Base-by-base conservation (phyloP, 2,329 filamentous ascomycete species). In the Colletotrichum theobromicola region DNA sequence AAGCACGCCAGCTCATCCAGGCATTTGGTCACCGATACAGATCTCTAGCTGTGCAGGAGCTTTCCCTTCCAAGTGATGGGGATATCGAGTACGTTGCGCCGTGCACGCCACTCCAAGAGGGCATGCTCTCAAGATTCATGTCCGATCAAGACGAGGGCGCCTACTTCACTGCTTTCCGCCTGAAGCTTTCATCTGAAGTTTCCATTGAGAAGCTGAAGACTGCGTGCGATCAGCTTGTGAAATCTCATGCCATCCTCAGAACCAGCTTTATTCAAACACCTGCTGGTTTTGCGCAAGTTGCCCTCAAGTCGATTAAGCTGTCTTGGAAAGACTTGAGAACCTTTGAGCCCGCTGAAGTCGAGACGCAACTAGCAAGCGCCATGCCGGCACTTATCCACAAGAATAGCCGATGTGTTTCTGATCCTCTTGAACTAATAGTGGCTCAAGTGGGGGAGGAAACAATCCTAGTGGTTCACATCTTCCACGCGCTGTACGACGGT, bases 401-500 rank as follows among this genome's bases (percentile, higher is more conserved):
- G 1, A 94, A 94, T 74, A 79, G 81, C 6, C 80, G 83, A 2
- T 83, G 89, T 5, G 76, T 93, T 2, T 77, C 79, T 3, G 83
- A 81, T 8, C 93, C 93, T 0, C 80, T 93, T 6, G 86, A 91
- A 67, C 76, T 92, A 3, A 79, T 89, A 2, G 69, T 88, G 1
- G 74, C 90, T 4, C 71, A 77, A 1, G 62, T 79, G 7, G 67
- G 72, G 1, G 77, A 76, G 1, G 78, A 77, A 2, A 78, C 79
- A 8, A 76, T 87, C 0, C 83, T 98, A 35, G 83, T 88, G 4
- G 79, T 98, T 4, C 89, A 93, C 60, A 92, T 97, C 1, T 98
- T 98, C 83, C 96, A 98, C 81, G 95, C 90, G 0, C 82, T 98
- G 0, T 98, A 98, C 78, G 96, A 98, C 82, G 96, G 95, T 2